These are phyloP conservation scores for Venturia effusa DNA, from an alignment of 2,329 filamentous ascomycete species.

Conservation along the genomic window DNA sequence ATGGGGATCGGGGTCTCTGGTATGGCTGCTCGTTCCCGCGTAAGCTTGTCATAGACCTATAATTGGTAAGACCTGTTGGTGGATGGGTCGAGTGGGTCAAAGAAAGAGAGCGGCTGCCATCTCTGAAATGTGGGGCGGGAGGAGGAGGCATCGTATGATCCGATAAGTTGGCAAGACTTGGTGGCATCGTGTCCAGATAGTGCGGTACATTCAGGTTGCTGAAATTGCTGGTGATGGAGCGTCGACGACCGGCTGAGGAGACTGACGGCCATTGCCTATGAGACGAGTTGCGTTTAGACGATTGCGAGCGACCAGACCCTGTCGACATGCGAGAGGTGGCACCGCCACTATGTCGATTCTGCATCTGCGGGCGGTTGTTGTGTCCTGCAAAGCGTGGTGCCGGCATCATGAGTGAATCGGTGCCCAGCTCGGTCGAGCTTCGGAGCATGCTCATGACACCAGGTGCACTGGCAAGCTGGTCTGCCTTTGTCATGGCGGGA, in stretches of 20 bases:
- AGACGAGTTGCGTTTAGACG: constrained; percentile 28
- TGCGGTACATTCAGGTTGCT: constrained; percentile 25
- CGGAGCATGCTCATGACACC: constrained; percentile 40
- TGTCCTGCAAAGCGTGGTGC: constrained; percentile 7
- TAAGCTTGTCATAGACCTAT: constrained; percentile 34
- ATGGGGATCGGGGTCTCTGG: constrained; percentile 28
- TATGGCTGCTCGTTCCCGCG: constrained; percentile 28
- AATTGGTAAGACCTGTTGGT: constrained; percentile 26
- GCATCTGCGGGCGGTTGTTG: background rate
- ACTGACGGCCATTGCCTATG: constrained; percentile 27
- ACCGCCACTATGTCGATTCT: constrained; percentile 6
- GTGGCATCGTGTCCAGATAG: constrained; percentile 27
- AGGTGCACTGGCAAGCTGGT: constrained; percentile 24
- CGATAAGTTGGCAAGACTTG: constrained; percentile 13
- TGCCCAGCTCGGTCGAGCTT: constrained; percentile 37
- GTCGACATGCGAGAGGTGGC: constrained; percentile 28
- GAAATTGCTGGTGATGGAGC: constrained; percentile 26
- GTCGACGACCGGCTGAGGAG: constrained; percentile 28
- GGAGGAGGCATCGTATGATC: constrained; percentile 4
- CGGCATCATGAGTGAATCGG: constrained; percentile 20
- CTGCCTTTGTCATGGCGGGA: constrained; percentile 19
- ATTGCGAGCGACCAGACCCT: constrained; percentile 30
- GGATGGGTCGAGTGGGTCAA: constrained; percentile 26
- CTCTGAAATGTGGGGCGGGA: constrained; percentile 14
- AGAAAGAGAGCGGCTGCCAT: constrained; percentile 34